These are phyloP conservation scores for Trichoderma sp. DNA, from an alignment of 2,329 filamentous ascomycete species.

Conservation along the genomic window DNA sequence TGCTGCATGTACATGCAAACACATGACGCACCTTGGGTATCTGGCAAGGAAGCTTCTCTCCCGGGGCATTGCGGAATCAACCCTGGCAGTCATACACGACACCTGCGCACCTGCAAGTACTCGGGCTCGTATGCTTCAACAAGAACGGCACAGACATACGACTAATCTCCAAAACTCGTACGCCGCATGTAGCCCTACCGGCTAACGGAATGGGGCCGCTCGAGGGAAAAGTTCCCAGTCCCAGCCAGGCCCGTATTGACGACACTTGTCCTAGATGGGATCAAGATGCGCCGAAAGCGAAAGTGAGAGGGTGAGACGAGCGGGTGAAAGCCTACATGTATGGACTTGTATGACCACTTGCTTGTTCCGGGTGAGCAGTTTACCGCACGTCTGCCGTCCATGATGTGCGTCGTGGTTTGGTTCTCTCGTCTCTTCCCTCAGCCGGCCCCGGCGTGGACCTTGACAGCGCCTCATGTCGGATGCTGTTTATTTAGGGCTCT, in stretches of 20 bases:
- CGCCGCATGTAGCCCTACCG: conserved; percentile 18
- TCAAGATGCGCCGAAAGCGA: conserved; percentile 9
- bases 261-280: conserved; percentile 10
- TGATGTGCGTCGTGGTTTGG: background rate
- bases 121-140: background rate
- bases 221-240: background rate
- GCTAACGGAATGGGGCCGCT: conserved; percentile 1
- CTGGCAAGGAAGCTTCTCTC: background rate
- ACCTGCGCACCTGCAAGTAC: background rate
- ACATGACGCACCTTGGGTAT: background rate
- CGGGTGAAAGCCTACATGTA: background rate
- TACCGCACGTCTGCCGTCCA: background rate
- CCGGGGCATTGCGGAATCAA: background rate
- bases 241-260: background rate
- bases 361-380: background rate
- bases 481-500: conserved; percentile 16
- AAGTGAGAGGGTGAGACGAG: conserved; percentile 7
- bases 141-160: background rate
- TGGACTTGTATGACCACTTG: background rate
- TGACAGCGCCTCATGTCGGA: conserved; percentile 1
- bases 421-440: background rate
- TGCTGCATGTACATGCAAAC: background rate
- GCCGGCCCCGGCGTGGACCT: conserved; percentile 7
- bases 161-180: background rate
- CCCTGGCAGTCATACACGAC: background rate